phyloP scores from a whole-genome alignment of 2,329 filamentous ascomycete genomes.

The Talaromyces funiculosus region DNA sequence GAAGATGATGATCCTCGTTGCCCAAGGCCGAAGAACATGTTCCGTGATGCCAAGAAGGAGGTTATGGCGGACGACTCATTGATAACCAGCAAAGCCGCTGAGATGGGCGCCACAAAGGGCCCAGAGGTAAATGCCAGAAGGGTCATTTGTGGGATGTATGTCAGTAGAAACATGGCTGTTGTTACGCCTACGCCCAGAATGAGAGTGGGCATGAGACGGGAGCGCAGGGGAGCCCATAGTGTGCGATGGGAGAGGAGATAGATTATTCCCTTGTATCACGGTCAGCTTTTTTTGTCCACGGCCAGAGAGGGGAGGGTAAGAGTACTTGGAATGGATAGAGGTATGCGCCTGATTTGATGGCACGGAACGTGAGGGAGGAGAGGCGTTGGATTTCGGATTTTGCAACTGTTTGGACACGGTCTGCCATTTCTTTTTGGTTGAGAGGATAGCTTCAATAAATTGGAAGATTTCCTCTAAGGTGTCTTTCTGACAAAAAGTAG shows the following conservation, averaged over 20 bases:
- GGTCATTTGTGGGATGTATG: conserved; percentile 79
- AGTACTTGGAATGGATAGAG: conserved; percentile 74
- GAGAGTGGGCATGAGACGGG: conserved; percentile 57
- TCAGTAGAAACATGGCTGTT: conserved; percentile 76
- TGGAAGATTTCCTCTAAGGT: too few relatives aligned
- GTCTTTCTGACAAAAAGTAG: too few relatives aligned
- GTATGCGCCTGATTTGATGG: conserved; percentile 70
- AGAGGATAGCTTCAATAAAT: too few relatives aligned
- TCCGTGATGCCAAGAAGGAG: not conserved
- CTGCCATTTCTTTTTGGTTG: conserved; percentile 32
- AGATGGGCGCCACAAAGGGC: conserved; percentile 55
- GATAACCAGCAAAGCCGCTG: conserved; percentile 54
- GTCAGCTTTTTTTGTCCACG: conserved; percentile 14
- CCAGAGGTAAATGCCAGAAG: conserved; percentile 80
- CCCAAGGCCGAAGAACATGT: not conserved
- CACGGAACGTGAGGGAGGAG: conserved; percentile 58
- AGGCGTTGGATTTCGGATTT: conserved; percentile 67
- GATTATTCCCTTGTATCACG: conserved; percentile 44
- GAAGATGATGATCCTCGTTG: not conserved
- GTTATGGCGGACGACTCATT: conserved; percentile 51
- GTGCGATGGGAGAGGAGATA: conserved; percentile 55
- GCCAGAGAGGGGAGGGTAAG: too few relatives aligned
- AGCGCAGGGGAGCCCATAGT: conserved; percentile 55
- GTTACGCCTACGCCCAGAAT: conserved; percentile 68
- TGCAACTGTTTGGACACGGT: conserved; percentile 53